Conservation (phyloP, 306 rosid species). For the Medicago ruthenica region DNA sequence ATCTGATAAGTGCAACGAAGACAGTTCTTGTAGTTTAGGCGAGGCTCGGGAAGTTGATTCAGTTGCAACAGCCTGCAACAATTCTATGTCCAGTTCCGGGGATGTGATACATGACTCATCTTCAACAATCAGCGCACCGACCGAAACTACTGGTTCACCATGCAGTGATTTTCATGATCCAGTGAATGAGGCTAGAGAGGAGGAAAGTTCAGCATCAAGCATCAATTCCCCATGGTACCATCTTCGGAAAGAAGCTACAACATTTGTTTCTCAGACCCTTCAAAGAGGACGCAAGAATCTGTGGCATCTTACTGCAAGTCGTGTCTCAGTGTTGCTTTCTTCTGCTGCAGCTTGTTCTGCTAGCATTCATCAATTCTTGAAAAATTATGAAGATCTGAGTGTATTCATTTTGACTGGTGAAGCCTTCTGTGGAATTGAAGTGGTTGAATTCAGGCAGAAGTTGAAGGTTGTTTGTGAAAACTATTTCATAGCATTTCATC, state of each 20-base stretch:
- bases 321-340: conserved; percentile 93
- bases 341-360: conserved; percentile 82
- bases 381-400: conserved; percentile 89
- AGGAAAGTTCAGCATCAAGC: conserved; percentile 65
- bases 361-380: conserved; percentile 96
- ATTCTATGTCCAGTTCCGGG: conserved; percentile 50
- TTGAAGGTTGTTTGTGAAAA: conserved; percentile 91
- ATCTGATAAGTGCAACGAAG: conserved; percentile 55
- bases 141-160: conserved; percentile 51
- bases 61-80: conserved; percentile 47
- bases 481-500: conserved; percentile 88
- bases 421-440: conserved; percentile 97
- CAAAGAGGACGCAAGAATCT: conserved; percentile 91
- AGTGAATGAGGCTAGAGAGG: conserved; percentile 58
- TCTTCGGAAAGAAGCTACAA: conserved; percentile 85
- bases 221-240: conserved; percentile 96
- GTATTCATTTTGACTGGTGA: conserved; percentile 94
- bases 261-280: conserved; percentile 87
- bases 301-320: conserved; percentile 96
- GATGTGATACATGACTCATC: conserved; percentile 55
- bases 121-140: conserved; percentile 50
- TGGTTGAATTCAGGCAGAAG: conserved; percentile 96
- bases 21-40: conserved; percentile 46
- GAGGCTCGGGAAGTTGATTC: conserved; percentile 59
- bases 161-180: conserved; percentile 45